Evolutionary conservation across 2,329 filamentous ascomycete species (phyloP).

Genomic region (Claviceps purpurea): DNA sequence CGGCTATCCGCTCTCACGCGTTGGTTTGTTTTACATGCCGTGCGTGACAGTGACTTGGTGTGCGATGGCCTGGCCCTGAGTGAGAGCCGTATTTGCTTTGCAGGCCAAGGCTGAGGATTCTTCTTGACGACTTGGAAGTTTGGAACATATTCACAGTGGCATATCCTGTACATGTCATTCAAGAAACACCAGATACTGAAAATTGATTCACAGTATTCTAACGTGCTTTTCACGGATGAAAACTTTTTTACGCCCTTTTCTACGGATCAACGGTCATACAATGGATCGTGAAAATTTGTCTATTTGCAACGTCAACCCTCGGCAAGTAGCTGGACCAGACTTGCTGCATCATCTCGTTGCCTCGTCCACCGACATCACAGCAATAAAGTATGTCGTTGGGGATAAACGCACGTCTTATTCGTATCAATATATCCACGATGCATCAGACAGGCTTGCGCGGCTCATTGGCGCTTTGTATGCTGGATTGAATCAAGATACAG

Average conservation of each 20-base stretch:
- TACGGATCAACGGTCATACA: not conserved
- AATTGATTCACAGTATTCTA: no score
- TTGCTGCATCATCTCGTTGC: constrained; percentile 48
- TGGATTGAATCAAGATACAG: constrained; percentile 8
- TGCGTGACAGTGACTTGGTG: not conserved
- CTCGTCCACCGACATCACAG: constrained; percentile 12
- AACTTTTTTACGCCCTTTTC: not conserved
- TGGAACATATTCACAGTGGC: not conserved
- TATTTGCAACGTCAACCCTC: constrained; percentile 31
- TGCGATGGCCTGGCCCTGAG: not conserved
- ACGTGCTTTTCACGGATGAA: not conserved
- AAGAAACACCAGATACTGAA: not conserved
- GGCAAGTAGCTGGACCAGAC: constrained; percentile 26
- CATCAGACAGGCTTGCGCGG: constrained; percentile 41
- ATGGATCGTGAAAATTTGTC: constrained; percentile 23
- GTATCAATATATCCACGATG: constrained; percentile 48
- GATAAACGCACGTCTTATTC: constrained; percentile 29
- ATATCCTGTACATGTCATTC: not conserved
- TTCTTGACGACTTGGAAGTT: not conserved
- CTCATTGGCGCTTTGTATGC: constrained; percentile 23
- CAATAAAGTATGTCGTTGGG: constrained; percentile 20
- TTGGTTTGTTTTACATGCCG: not conserved
- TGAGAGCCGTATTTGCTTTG: not conserved
- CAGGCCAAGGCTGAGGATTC: not conserved
- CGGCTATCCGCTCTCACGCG: not conserved